phyloP scores from a whole-genome alignment of 345 rosid species.

The Gossypium stocksii region DNA sequence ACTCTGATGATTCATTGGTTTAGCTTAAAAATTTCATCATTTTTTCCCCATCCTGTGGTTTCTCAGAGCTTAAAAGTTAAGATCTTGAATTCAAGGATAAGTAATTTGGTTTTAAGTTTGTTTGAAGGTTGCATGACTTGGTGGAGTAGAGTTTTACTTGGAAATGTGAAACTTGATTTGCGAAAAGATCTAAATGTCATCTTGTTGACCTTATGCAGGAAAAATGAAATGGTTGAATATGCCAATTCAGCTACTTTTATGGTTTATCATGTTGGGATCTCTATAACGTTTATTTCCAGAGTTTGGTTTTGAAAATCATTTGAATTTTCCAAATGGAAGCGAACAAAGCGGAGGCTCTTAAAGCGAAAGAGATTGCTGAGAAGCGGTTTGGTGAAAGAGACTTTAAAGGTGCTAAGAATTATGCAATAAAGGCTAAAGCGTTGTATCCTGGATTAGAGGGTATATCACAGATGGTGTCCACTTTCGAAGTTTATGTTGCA shows the following conservation, averaged over 20 bases:
- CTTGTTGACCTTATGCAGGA: conserved; percentile 42
- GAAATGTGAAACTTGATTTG: conserved; percentile 2
- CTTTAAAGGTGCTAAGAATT: conserved; percentile 67
- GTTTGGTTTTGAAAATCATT: conserved; percentile 24
- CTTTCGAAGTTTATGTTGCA: conserved; percentile 80
- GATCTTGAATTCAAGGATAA: conserved; percentile 13
- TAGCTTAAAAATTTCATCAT: conserved; percentile 2
- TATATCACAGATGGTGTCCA: conserved; percentile 84
- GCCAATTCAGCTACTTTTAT: conserved; percentile 22
- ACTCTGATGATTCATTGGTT: background rate
- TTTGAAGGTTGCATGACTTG: conserved; percentile 20
- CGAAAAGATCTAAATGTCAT: conserved; percentile 18
- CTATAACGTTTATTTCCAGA: conserved; percentile 32
- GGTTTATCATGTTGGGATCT: conserved; percentile 26
- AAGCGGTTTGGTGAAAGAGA: conserved; percentile 77
- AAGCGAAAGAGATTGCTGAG: conserved; percentile 82
- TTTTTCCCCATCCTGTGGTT: background rate
- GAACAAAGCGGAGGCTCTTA: conserved; percentile 70
- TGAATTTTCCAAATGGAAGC: conserved; percentile 57
- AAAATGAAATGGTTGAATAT: conserved; percentile 30
- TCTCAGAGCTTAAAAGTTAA: background rate
- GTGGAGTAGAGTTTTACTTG: conserved; percentile 17
- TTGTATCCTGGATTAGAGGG: conserved; percentile 82
- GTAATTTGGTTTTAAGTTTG: background rate
- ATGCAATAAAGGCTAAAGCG: conserved; percentile 72